A percentile compares a stretch with the other conserved stretches of the same genome.
Evolutionary conservation across 163 green algal species (phyloP).

Genomic region (Scenedesmus sp.): DNA sequence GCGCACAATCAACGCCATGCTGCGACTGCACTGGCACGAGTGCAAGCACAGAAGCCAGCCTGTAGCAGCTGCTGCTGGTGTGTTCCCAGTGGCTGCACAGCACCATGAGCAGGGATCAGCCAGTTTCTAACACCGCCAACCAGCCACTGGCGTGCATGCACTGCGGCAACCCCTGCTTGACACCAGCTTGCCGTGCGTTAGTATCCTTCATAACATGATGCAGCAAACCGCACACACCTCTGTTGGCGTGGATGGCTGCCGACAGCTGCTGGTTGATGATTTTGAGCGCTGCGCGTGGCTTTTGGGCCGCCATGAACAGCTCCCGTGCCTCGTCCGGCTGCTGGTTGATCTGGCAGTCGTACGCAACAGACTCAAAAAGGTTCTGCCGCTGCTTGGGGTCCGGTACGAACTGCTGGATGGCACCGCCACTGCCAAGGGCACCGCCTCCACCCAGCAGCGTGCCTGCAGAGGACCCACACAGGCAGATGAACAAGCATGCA

Average conservation of each 20-base stretch:
- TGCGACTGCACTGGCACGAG: too few species aligned
- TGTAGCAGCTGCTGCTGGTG: too few species aligned
- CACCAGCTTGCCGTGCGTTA: too few species aligned
- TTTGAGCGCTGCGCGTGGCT: conserved; percentile 68
- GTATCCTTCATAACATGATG: background rate
- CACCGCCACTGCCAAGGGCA: conserved; percentile 66
- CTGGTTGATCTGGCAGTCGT: conserved; percentile 77
- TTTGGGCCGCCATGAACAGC: conserved; percentile 57
- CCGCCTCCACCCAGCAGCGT: conserved; percentile 83
- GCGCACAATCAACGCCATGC: background rate
- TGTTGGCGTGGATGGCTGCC: conserved; percentile 44
- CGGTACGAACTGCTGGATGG: conserved; percentile 75
- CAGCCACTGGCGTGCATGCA: background rate
- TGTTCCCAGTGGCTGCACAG: too few species aligned
- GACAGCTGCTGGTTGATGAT: conserved; percentile 86
- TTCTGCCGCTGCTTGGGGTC: conserved; percentile 61
- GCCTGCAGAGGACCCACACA: background rate
- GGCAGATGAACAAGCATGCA: background rate
- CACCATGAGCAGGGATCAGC: too few species aligned
- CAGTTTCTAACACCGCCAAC: too few species aligned
- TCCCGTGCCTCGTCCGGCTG: conserved; percentile 52
- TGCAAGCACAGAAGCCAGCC: background rate
- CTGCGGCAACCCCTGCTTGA: background rate
- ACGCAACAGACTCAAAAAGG: conserved; percentile 78
- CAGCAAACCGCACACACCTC: conserved; percentile 1